Evolutionary conservation across 257 asterid species (phyloP).

Genomic region (Salvia rosmarinus): DNA sequence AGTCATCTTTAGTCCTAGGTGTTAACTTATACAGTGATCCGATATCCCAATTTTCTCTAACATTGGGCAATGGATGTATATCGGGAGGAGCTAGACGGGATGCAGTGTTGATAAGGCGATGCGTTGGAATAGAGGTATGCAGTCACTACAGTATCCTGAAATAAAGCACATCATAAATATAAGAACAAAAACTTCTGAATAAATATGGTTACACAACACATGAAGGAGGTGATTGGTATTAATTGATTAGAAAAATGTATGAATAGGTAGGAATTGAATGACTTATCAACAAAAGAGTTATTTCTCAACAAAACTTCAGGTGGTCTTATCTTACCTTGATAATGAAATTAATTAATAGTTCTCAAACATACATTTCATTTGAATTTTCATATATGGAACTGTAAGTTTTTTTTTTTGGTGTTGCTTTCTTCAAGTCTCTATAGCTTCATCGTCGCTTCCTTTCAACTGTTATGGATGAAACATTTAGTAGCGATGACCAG

Average conservation of each 20-base stretch:
- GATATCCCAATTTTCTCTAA: constrained; percentile 31
- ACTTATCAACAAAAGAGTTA: neutral
- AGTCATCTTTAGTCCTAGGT: constrained; percentile 4
- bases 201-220: neutral
- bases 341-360: neutral
- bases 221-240: too few relatives aligned
- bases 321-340: neutral
- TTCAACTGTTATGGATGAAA: constrained; percentile 64
- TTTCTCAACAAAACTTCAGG: neutral
- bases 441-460: constrained; percentile 99
- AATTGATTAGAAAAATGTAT: too few relatives aligned
- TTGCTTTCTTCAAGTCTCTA: constrained; percentile 59
- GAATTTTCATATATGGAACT: neutral
- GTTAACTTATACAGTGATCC: constrained; percentile 8
- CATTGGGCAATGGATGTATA: constrained; percentile 36
- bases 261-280: too few relatives aligned
- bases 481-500: constrained; percentile 40
- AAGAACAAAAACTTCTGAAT: constrained; percentile 13
- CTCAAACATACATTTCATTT: constrained; percentile 6
- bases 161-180: neutral
- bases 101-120: constrained; percentile 63
- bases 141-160: constrained; percentile 1
- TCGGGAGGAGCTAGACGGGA: constrained; percentile 86
- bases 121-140: constrained; percentile 89
- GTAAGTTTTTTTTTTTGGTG: neutral